These are phyloP conservation scores for Lathyrus sativus DNA, from an alignment of 306 rosid genomes.

Conservation along the genomic window DNA sequence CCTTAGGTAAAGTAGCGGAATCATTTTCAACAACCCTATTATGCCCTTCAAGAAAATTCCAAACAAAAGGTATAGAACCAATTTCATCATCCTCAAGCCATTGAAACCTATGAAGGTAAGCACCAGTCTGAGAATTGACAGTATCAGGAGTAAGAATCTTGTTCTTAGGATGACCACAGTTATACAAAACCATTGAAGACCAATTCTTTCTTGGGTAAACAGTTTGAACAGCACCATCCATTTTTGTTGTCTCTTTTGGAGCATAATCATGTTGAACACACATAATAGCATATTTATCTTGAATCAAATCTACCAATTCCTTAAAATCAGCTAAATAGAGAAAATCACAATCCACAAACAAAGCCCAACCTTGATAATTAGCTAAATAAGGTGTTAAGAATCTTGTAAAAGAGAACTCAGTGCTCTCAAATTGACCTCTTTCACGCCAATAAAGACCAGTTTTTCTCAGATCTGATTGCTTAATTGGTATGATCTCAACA, in stretches of 20 bases:
- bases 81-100: slow-evolving; percentile 75
- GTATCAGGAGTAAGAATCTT: slow-evolving; percentile 51
- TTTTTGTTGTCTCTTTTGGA: slow-evolving; percentile 71
- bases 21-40: slow-evolving; percentile 56
- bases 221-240: slow-evolving; percentile 79
- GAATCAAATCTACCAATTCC: slow-evolving; percentile 57
- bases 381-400: slow-evolving; percentile 67
- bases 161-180: slow-evolving; percentile 70
- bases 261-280: slow-evolving; percentile 74
- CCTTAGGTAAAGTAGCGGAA: slow-evolving; percentile 56
- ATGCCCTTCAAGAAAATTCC: slow-evolving; percentile 80
- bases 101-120: slow-evolving; percentile 73
- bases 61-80: slow-evolving; percentile 68
- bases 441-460: slow-evolving; percentile 65
- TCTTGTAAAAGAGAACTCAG: slow-evolving; percentile 69
- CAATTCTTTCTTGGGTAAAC: slow-evolving; percentile 76
- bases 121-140: slow-evolving; percentile 67
- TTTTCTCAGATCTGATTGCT: slow-evolving; percentile 65
- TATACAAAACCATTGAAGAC: slow-evolving; percentile 79
- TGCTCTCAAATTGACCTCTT: slow-evolving; percentile 68
- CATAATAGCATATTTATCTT: slow-evolving; percentile 62
- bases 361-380: slow-evolving; percentile 66
- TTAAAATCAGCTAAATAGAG: slow-evolving; percentile 63
- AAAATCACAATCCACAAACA: slow-evolving; percentile 81
- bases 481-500: slow-evolving; percentile 63